Conservation (phyloP, 1,284 basidiomycete species). For the Violaceomyces palustris region DNA sequence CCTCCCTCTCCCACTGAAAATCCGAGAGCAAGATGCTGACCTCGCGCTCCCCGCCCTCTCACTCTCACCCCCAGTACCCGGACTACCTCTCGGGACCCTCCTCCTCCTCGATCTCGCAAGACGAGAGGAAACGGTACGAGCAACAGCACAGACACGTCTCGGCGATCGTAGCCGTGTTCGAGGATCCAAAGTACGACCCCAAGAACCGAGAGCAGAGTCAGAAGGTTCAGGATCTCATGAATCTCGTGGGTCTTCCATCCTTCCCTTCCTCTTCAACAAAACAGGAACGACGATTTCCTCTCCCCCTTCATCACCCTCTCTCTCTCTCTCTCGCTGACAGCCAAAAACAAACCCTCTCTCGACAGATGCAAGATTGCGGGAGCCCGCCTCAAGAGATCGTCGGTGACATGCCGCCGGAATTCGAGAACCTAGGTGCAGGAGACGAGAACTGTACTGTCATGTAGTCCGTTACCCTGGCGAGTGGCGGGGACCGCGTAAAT, state of each 20-base stretch:
- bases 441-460: constrained; percentile 44
- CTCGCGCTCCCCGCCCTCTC: too few species aligned
- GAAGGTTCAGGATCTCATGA: constrained; percentile 67
- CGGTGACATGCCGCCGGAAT: constrained; percentile 76
- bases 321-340: too few species aligned
- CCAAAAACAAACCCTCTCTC: too few species aligned
- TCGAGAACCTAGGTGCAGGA: constrained; percentile 29
- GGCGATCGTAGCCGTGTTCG: constrained; percentile 70
- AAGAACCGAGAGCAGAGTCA: constrained; percentile 60
- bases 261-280: constrained; percentile 5
- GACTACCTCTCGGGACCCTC: constrained; percentile 62
- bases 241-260: constrained; percentile 61
- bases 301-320: constrained; percentile 3
- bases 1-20: constrained; percentile 1
- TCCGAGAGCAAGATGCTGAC: too few species aligned
- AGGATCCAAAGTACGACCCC: constrained; percentile 60
- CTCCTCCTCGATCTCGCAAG: constrained; percentile 56
- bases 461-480: too few species aligned
- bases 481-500: too few species aligned
- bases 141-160: constrained; percentile 65
- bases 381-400: constrained; percentile 84
- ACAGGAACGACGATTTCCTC: constrained; percentile 1
- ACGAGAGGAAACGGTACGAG: constrained; percentile 67
- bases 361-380: constrained; percentile 76
- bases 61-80: constrained; percentile 82